phyloP scores from a whole-genome alignment of 176 grass and related monocot genomes.

The Rhynchospora breviuscula region DNA sequence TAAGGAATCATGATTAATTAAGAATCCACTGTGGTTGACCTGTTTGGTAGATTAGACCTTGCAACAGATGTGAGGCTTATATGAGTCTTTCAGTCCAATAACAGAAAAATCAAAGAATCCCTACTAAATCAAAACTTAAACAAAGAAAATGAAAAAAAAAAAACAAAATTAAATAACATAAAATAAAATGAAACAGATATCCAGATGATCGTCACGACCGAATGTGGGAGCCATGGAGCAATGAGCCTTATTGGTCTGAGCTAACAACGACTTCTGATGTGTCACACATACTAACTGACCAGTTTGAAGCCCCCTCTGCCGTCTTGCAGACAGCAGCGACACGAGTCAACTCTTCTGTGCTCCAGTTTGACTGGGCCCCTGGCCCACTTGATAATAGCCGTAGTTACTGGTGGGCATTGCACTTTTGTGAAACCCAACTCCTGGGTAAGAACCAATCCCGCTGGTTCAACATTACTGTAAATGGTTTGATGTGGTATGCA shows the following conservation, averaged over 20 bases:
- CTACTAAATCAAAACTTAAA: neutral
- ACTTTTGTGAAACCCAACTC: conserved; percentile 33
- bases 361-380: neutral
- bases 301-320: conserved; percentile 16
- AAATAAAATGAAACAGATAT: conserved; percentile 33
- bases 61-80: neutral
- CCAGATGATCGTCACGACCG: conserved; percentile 38
- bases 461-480: conserved; percentile 24
- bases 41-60: neutral
- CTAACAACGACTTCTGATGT: conserved; percentile 18
- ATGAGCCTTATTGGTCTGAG: neutral
- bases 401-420: neutral
- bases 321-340: conserved; percentile 48
- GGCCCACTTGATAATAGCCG: neutral
- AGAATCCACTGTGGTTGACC: neutral
- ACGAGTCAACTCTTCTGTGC: conserved; percentile 27
- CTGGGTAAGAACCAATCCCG: conserved; percentile 21
- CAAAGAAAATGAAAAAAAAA: too few relatives aligned
- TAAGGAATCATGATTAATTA: too few relatives aligned
- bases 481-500: neutral
- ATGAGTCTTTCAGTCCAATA: neutral
- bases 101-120: neutral
- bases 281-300: rapidly evolving
- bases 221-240: neutral
- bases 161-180: neutral